Evolutionary conservation across 768 basidiomycete species (phyloP).

Genomic region (Podaxis sp.): DNA sequence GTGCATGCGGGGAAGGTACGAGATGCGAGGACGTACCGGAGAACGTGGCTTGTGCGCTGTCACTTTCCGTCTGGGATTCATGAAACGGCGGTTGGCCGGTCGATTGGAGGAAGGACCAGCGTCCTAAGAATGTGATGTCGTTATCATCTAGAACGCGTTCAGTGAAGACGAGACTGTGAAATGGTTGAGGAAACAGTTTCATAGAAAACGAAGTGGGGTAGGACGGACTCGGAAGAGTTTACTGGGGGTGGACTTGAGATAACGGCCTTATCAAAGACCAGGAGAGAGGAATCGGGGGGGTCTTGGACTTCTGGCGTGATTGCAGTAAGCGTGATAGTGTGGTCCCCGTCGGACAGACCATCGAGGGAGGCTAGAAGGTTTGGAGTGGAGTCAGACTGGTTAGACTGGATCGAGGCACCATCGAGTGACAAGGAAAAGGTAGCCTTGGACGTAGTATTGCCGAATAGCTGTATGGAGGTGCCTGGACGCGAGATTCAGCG

Average conservation of each 20-base stretch:
- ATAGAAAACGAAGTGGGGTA: background rate
- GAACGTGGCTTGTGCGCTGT: constrained; percentile 44
- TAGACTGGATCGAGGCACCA: constrained; percentile 30
- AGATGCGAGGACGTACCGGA: constrained; percentile 40
- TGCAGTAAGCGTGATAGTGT: constrained; percentile 57
- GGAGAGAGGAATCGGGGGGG: constrained; percentile 31
- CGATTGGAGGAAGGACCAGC: constrained; percentile 46
- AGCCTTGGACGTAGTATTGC: constrained; percentile 42
- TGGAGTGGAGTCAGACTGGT: constrained; percentile 25
- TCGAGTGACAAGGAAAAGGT: constrained; percentile 55
- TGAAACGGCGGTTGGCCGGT: constrained; percentile 21
- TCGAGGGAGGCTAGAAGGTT: constrained; percentile 51
- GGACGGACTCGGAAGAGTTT: constrained; percentile 29
- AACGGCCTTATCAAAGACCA: constrained; percentile 60
- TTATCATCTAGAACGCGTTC: constrained; percentile 42
- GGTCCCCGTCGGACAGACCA: constrained; percentile 46
- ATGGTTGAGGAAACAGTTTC: background rate
- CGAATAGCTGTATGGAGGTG: constrained; percentile 61
- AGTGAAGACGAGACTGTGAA: constrained; percentile 33
- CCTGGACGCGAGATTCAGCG: constrained; percentile 38
- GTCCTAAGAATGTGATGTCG: constrained; percentile 50
- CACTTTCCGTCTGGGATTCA: constrained; percentile 39
- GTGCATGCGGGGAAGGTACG: constrained; percentile 4
- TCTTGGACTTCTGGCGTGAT: constrained; percentile 29
- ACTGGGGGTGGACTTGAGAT: constrained; percentile 39